Evolutionary conservation across 2,329 filamentous ascomycete genomes (phyloP).

Genomic region (Stemphylium lycopersici): DNA sequence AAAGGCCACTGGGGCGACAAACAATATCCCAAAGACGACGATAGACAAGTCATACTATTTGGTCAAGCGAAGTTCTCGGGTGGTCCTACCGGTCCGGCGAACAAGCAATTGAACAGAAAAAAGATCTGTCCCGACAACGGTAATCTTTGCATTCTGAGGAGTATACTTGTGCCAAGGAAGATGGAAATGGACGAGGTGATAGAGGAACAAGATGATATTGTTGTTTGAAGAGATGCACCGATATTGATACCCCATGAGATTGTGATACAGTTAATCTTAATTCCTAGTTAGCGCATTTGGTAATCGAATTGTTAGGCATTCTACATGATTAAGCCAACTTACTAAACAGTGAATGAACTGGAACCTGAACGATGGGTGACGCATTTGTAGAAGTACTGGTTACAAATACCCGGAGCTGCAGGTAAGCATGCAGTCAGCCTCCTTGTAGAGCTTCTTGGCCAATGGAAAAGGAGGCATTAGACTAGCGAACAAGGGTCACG

Average conservation of each 20-base stretch:
- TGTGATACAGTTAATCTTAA: background rate
- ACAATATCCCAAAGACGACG: conserved; percentile 60
- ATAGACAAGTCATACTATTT: conserved; percentile 56
- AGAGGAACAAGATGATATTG: conserved; percentile 16
- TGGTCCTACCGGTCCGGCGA: conserved; percentile 67
- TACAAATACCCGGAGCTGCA: background rate
- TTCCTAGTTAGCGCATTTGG: too few species aligned
- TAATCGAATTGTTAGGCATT: too few species aligned
- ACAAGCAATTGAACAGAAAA: conserved; percentile 63
- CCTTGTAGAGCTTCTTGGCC: background rate
- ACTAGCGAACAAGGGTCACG: conserved; percentile 10
- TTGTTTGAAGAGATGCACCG: background rate
- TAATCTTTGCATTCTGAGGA: conserved; percentile 53
- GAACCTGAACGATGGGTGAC: background rate
- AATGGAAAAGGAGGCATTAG: conserved; percentile 21
- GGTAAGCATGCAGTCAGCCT: conserved; percentile 33
- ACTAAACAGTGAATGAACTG: background rate
- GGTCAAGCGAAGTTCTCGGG: conserved; percentile 57
- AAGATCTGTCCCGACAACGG: conserved; percentile 63
- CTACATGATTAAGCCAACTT: background rate
- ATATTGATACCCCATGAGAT: background rate
- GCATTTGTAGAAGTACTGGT: background rate
- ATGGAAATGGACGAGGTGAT: conserved; percentile 8
- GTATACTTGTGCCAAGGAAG: conserved; percentile 45
- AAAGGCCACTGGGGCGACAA: conserved; percentile 68